A percentile compares a stretch with the other conserved stretches of the same genome.
Evolutionary conservation across 306 rosid genomes (phyloP).

Genomic region (Castanea mollissima): DNA sequence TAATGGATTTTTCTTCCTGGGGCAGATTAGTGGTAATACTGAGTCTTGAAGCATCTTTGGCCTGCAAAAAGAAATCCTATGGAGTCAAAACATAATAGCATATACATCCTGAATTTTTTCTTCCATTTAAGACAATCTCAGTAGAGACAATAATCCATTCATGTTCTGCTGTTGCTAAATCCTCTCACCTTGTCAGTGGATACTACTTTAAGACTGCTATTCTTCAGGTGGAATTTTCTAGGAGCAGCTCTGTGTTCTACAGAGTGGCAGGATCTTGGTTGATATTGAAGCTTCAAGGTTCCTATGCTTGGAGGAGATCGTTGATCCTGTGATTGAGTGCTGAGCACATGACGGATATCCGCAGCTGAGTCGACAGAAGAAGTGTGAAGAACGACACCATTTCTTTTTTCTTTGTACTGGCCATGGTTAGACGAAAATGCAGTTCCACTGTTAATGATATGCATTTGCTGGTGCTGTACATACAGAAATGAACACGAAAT

Average conservation of each 20-base stretch:
- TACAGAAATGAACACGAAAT: not conserved
- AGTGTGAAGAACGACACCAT: not conserved
- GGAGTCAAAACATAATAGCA: not conserved
- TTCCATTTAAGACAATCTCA: conserved; percentile 10
- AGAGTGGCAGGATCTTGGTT: conserved; percentile 7
- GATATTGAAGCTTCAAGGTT: conserved; percentile 11
- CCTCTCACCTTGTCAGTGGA: conserved; percentile 45
- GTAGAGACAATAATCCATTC: conserved; percentile 4
- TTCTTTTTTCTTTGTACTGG: not conserved
- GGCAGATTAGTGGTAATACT: not conserved
- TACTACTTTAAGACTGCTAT: conserved; percentile 13
- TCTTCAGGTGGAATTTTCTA: conserved; percentile 28
- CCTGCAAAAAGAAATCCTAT: conserved; percentile 38
- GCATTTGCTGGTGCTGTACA: conserved; percentile 2
- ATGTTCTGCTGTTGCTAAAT: conserved; percentile 4
- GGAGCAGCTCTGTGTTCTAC: conserved; percentile 2
- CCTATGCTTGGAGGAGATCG: not conserved
- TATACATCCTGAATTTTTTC: not conserved
- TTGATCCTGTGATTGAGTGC: not conserved
- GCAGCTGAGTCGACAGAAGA: conserved; percentile 28
- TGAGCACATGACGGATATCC: not conserved
- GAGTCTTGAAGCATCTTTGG: conserved; percentile 5
- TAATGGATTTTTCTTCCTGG: not conserved
- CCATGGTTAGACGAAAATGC: not conserved
- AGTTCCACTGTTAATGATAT: conserved; percentile 2